Percentiles rank a stretch among this genome's conserved stretches.
Evolutionary conservation across 192 early-diverging fungal species (phyloP).

Genomic region (Backusella sp.): DNA sequence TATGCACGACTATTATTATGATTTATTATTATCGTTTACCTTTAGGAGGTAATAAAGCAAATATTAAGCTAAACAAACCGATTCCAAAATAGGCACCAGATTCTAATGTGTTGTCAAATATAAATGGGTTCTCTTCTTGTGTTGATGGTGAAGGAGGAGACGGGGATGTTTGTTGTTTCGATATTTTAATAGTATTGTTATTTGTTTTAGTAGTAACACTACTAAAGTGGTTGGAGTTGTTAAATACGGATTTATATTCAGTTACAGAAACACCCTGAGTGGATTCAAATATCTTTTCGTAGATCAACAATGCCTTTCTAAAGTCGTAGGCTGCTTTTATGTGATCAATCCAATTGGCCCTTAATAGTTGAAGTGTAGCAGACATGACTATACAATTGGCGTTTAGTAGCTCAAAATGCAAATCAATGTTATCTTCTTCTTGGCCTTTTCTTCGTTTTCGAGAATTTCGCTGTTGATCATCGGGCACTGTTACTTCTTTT

Average conservation of each 20-base stretch:
- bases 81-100: constrained; percentile 36
- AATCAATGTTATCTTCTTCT: not conserved
- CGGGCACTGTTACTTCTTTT: not conserved
- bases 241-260: constrained; percentile 13
- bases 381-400: constrained; percentile 38
- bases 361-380: constrained; percentile 35
- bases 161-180: not conserved
- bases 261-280: constrained; percentile 8
- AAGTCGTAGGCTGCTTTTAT: constrained; percentile 35
- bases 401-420: constrained; percentile 31
- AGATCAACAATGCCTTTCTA: constrained; percentile 36
- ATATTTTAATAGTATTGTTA: not conserved
- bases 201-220: not conserved
- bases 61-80: constrained; percentile 33
- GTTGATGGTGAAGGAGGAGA: not conserved
- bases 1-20: not conserved
- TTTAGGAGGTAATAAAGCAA: constrained; percentile 37
- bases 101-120: constrained; percentile 13
- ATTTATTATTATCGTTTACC: constrained; percentile 10
- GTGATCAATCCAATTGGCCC: constrained; percentile 34
- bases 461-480: not conserved
- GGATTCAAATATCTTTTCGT: constrained; percentile 30
- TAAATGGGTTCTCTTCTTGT: not conserved
- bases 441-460: not conserved
- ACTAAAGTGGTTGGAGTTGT: not conserved